Percentiles rank a stretch among this genome's conserved stretches.
Evolutionary conservation across 2,329 filamentous ascomycete species (phyloP).

Genomic region (Paramyrothecium roridum): DNA sequence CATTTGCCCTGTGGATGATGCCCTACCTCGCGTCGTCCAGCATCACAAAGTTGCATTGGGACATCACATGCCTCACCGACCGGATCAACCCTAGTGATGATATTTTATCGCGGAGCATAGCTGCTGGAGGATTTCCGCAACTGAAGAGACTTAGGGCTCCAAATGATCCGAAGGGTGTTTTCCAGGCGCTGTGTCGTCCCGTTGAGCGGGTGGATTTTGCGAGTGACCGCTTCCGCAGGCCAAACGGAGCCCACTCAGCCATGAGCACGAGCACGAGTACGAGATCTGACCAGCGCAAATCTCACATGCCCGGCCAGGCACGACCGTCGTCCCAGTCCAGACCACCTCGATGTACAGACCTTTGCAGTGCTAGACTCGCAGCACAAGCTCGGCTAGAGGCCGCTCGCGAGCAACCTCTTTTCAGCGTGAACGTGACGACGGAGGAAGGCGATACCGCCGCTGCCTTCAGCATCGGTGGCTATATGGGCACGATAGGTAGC

Average conservation of each 20-base stretch:
- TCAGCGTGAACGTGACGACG: constrained; percentile 55
- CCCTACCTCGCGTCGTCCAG: constrained; percentile 58
- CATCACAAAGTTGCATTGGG: constrained; percentile 59
- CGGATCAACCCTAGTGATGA: constrained; percentile 50
- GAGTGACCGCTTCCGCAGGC: constrained; percentile 40
- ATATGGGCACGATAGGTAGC: constrained; percentile 58
- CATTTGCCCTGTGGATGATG: constrained; percentile 56
- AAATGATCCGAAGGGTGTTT: constrained; percentile 64
- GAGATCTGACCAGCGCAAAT: constrained; percentile 10
- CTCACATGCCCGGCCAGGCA: constrained; percentile 5
- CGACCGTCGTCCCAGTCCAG: constrained; percentile 6
- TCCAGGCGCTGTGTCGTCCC: constrained; percentile 68
- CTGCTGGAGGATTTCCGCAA: constrained; percentile 57
- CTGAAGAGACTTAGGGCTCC: constrained; percentile 60
- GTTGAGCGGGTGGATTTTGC: constrained; percentile 50
- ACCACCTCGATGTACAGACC: constrained; percentile 36
- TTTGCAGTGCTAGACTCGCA: constrained; percentile 52
- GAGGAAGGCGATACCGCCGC: constrained; percentile 49
- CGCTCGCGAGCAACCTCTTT: constrained; percentile 50
- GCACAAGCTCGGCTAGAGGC: constrained; percentile 65
- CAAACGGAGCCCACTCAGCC: constrained; percentile 1
- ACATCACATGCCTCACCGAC: constrained; percentile 51
- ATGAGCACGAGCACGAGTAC: not conserved
- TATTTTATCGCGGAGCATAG: constrained; percentile 63
- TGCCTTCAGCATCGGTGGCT: constrained; percentile 55